Evolutionary conservation across 1,284 basidiomycete genomes (phyloP).

Genomic region (Sporisorium graminicola): DNA sequence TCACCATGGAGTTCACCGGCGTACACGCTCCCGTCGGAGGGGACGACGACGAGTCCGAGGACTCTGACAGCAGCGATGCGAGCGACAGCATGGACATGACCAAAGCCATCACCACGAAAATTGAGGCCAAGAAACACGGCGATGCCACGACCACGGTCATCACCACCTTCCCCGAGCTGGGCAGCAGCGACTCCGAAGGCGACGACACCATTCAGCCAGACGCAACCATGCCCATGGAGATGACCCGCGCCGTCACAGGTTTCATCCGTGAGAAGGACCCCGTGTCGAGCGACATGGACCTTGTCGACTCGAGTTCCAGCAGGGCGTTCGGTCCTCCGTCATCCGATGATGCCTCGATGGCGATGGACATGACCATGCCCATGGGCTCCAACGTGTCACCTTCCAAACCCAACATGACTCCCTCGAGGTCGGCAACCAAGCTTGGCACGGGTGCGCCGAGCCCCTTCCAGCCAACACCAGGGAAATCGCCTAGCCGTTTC

Average conservation of each 20-base stretch:
- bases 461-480: slow-evolving; percentile 40
- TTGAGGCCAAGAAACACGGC: slow-evolving; percentile 42
- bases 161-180: slow-evolving; percentile 28
- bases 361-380: slow-evolving; percentile 60
- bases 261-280: slow-evolving; percentile 45
- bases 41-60: slow-evolving; percentile 16
- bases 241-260: slow-evolving; percentile 46
- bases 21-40: slow-evolving; percentile 19
- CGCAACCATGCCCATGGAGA: slow-evolving; percentile 48
- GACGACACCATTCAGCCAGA: slow-evolving; percentile 43
- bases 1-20: slow-evolving; percentile 55
- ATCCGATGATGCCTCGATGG: slow-evolving; percentile 35
- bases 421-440: slow-evolving; percentile 10
- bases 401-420: slow-evolving; percentile 25
- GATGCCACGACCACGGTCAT: slow-evolving; percentile 44
- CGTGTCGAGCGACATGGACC: slow-evolving; percentile 48
- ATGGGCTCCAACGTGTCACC: slow-evolving; percentile 39
- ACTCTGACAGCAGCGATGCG: slow-evolving; percentile 33
- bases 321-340: slow-evolving; percentile 17
- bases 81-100: slow-evolving; percentile 49
- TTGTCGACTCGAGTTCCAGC: slow-evolving; percentile 41
- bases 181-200: slow-evolving; percentile 42
- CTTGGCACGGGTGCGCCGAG: slow-evolving; percentile 37
- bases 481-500: slow-evolving; percentile 46
- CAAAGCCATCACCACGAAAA: slow-evolving; percentile 50